A percentile compares a stretch with the other conserved stretches of the same genome.
These are phyloP conservation scores for Wickerhamomyces mucosus DNA, from an alignment of 805 yeast genomes.

Conservation along the genomic window DNA sequence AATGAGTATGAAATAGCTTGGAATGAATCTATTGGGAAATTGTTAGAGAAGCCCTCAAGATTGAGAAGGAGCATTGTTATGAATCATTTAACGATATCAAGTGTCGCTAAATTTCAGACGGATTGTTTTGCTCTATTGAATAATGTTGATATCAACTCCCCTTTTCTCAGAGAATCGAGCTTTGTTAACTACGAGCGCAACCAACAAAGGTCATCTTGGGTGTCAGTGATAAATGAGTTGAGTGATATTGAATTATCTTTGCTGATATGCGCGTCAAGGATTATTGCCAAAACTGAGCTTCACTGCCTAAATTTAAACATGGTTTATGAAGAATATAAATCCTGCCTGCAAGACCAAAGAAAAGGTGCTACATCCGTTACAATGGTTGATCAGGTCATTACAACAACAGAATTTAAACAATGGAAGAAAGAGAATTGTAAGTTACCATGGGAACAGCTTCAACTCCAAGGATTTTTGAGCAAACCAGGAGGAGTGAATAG, in stretches of 20 bases:
- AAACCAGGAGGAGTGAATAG: slow-evolving; percentile 7
- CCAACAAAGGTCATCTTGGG: slow-evolving; percentile 18
- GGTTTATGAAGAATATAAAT: slow-evolving; percentile 66
- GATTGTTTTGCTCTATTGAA: slow-evolving; percentile 34
- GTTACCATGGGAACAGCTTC: slow-evolving; percentile 67
- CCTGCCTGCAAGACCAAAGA: slow-evolving; percentile 38
- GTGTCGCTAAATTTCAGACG: slow-evolving; percentile 40
- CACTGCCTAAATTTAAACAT: slow-evolving; percentile 66
- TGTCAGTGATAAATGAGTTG: slow-evolving; percentile 27
- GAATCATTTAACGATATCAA: slow-evolving; percentile 51
- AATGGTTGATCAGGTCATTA: slow-evolving; percentile 15
- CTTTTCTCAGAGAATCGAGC: slow-evolving; percentile 17
- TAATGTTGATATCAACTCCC: slow-evolving; percentile 19
- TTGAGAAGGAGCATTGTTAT: slow-evolving; percentile 29
- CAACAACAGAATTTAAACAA: slow-evolving; percentile 32
- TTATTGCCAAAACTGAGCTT: slow-evolving; percentile 45
- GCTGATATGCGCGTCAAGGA: slow-evolving; percentile 68
- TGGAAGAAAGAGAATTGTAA: slow-evolving; percentile 56
- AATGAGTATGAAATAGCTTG: slow-evolving; percentile 27
- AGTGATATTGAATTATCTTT: slow-evolving; percentile 68
- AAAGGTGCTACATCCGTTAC: slow-evolving; percentile 22
- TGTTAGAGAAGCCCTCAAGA: slow-evolving; percentile 20
- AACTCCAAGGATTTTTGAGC: slow-evolving; percentile 10
- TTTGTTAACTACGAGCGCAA: slow-evolving; percentile 21
- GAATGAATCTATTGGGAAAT: slow-evolving; percentile 31